phyloP scores from a whole-genome alignment of 306 rosid species.

The Alnus glutinosa region DNA sequence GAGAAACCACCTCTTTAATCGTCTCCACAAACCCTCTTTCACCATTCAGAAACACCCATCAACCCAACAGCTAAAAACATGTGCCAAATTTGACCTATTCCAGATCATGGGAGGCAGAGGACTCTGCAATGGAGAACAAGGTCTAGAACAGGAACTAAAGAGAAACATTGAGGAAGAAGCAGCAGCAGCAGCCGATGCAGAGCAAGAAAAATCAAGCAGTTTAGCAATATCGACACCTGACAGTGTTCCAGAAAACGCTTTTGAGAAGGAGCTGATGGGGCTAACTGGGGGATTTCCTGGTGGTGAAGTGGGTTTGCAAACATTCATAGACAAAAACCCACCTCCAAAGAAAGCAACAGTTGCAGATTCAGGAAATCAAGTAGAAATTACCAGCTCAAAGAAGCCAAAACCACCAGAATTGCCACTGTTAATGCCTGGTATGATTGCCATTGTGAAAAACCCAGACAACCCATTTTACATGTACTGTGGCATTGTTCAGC shows the following conservation, averaged over 20 bases:
- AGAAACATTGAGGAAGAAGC: conserved; percentile 32
- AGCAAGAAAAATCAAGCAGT: conserved; percentile 31
- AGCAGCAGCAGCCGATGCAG: conserved; percentile 18
- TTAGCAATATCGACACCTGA: neutral
- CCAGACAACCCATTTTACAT: conserved; percentile 62
- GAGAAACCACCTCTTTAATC: conserved; percentile 38
- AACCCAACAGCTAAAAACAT: conserved; percentile 16
- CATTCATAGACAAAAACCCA: conserved; percentile 74
- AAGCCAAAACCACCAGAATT: conserved; percentile 68
- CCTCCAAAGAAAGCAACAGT: conserved; percentile 54
- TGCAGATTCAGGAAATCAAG: conserved; percentile 21
- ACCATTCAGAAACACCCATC: conserved; percentile 33
- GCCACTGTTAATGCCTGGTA: conserved; percentile 70
- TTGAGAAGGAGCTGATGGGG: conserved; percentile 93
- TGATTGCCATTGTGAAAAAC: conserved; percentile 72
- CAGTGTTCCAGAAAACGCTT: conserved; percentile 53
- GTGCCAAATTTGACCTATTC: conserved; percentile 62
- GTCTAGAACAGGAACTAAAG: conserved; percentile 59
- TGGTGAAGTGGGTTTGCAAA: conserved; percentile 76
- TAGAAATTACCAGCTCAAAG: conserved; percentile 18
- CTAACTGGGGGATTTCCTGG: conserved; percentile 95
- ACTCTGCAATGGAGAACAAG: conserved; percentile 74
- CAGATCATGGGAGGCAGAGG: conserved; percentile 93
- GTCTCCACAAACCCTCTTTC: conserved; percentile 29
- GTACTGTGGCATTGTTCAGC: conserved; percentile 78